Evolutionary conservation across 805 yeast genomes (phyloP), one percentile per base, ranked within the genome.

Genomic region (Debaryomyces tyrocola): DNA sequence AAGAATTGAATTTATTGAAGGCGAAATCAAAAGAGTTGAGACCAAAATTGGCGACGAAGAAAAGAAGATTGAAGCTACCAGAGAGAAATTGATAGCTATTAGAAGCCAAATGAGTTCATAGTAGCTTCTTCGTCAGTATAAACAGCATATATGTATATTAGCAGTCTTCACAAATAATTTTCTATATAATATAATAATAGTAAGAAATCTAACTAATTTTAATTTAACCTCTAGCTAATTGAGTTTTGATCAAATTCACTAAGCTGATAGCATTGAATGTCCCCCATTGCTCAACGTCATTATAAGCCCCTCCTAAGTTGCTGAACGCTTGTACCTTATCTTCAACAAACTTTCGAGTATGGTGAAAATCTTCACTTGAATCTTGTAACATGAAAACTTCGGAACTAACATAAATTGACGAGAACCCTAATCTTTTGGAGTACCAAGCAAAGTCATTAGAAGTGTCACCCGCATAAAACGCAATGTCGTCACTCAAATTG

Each of bases 381-480:
- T 92, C 97, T 54, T 79, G 84, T 37, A 88, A 70, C 94, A 85
- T 86, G 69, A 80, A 89, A 50, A 89, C 68, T 63, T 92, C 97
- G 34, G 86, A 70, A 33, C 85, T 79, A 2, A 87, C 86, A 63
- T 87, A 89, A 2, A 86, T 77, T 1, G 86, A 74, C 20, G 87
- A 78, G 12, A 92, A 61, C 7, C 87, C 78, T 12, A 85, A 69
- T 53, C 99, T 74, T 60, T 90, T 87, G n/a, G 95, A 73, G 64
- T 92, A 92, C 99, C 99, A 92, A 3, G 89, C 85, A 62, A 87
- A 84, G 63, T 90, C 96, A 53, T 83, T 83, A 17, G 94, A 79
- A 44, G 65, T 59, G 60, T 91, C 97, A 9, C 91, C 94, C 0
- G 96, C 83, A 55, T 80, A 82, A 64, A 68, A 90, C 38, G 88